Conservation (phyloP, 257 asterid genomes). For the Nicotiana benthamiana region DNA sequence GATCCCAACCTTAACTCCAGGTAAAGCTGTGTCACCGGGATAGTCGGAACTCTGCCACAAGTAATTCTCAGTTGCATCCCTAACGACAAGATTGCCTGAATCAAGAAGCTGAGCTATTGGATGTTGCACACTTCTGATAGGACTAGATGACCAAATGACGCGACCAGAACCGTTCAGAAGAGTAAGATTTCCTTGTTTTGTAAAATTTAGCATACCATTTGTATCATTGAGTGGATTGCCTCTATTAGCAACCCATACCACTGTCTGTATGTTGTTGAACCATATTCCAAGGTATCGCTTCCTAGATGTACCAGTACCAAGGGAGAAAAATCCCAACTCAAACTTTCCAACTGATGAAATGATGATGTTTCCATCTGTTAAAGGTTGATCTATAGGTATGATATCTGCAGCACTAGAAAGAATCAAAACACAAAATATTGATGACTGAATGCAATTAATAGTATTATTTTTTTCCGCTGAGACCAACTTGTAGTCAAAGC, state of each 20-base stretch:
- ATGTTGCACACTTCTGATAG: constrained; percentile 5
- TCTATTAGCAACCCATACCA: constrained; percentile 35
- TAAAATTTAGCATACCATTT: constrained; percentile 15
- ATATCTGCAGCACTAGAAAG: constrained; percentile 11
- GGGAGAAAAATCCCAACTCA: constrained; percentile 29
- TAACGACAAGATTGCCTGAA: constrained; percentile 32
- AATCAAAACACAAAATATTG: neutral
- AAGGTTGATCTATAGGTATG: constrained; percentile 1
- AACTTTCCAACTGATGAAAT: constrained; percentile 24
- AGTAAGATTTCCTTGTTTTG: constrained; percentile 14
- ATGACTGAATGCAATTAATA: neutral
- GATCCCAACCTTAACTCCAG: constrained; percentile 39
- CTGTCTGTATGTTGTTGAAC: constrained; percentile 27
- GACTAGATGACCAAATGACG: constrained; percentile 24
- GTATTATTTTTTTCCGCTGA: too few relatives aligned
- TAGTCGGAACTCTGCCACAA: constrained; percentile 39
- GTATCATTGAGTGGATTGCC: constrained; percentile 18
- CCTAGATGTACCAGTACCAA: neutral
- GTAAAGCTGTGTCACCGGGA: constrained; percentile 31
- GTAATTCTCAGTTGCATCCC: neutral
- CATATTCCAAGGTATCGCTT: constrained; percentile 29
- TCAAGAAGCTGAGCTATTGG: constrained; percentile 28
- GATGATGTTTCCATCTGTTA: constrained; percentile 21
- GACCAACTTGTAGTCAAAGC: neutral
- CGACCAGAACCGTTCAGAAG: constrained; percentile 1